Conservation (phyloP, 2,329 filamentous ascomycete species). For the Hymenoscyphus occultus region DNA sequence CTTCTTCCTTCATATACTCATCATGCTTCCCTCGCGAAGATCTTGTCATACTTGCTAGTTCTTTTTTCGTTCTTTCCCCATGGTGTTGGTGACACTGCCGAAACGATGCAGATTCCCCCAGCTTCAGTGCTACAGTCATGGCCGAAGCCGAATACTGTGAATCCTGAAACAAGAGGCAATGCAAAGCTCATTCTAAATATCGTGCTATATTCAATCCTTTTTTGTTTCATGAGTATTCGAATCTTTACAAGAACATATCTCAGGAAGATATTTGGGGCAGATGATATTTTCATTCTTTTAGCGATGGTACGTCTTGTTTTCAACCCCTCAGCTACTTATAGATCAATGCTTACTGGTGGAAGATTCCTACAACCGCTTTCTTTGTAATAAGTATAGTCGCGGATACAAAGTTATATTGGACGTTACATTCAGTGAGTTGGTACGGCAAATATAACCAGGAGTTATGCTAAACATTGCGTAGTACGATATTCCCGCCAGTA, state of each 20-base stretch:
- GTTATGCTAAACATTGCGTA: conserved; percentile 18
- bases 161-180: conserved; percentile 45
- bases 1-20: conserved; percentile 2
- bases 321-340: background rate
- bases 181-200: conserved; percentile 43
- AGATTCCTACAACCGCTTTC: conserved; percentile 40
- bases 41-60: background rate
- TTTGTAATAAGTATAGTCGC: conserved; percentile 38
- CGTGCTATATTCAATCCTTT: conserved; percentile 39
- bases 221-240: conserved; percentile 43
- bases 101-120: conserved; percentile 28
- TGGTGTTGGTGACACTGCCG: background rate
- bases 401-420: conserved; percentile 38
- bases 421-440: conserved; percentile 35
- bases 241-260: conserved; percentile 46
- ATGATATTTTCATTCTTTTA: conserved; percentile 45
- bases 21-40: background rate
- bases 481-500: conserved; percentile 39
- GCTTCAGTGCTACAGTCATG: conserved; percentile 21
- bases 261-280: conserved; percentile 44
- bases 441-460: background rate
- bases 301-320: conserved; percentile 35
- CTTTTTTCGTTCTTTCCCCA: background rate
- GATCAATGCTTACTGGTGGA: conserved; percentile 2
- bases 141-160: conserved; percentile 45